Percentiles rank a stretch among this genome's conserved stretches.
These are phyloP conservation scores for Cordyceps javanica DNA, from an alignment of 2,329 filamentous ascomycete species.

Conservation along the genomic window DNA sequence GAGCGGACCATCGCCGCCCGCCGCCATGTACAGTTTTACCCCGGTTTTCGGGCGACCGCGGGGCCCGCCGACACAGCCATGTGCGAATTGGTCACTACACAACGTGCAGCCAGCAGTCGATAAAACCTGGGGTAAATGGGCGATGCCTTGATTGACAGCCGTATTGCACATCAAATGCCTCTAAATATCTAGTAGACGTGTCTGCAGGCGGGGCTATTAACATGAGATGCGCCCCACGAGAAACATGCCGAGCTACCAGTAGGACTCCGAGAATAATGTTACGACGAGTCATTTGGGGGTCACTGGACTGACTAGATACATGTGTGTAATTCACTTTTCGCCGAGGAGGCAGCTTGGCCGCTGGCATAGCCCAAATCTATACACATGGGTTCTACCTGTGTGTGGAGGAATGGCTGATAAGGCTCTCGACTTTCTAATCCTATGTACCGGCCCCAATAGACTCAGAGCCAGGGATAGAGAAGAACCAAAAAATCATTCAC, in stretches of 20 bases:
- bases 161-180: not conserved
- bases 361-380: no score
- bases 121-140: not conserved
- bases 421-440: no score
- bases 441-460: no score
- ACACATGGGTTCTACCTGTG: no score
- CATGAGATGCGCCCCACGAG: not conserved
- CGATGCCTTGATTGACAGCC: not conserved
- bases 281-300: no score
- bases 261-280: not conserved
- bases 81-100: not conserved
- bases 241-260: slow-evolving; percentile 1
- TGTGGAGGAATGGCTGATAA: no score
- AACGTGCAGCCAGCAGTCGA: not conserved
- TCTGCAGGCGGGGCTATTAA: not conserved
- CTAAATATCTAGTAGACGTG: not conserved
- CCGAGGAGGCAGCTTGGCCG: no score
- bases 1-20: not conserved
- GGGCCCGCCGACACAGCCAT: not conserved
- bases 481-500: no score
- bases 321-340: no score
- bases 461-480: no score
- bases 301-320: no score
- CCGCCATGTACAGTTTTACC: slow-evolving; percentile 3
- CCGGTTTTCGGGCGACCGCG: slow-evolving; percentile 8